Evolutionary conservation across 169 alveolate species (phyloP).

Genomic region (Plasmodium malariae): DNA sequence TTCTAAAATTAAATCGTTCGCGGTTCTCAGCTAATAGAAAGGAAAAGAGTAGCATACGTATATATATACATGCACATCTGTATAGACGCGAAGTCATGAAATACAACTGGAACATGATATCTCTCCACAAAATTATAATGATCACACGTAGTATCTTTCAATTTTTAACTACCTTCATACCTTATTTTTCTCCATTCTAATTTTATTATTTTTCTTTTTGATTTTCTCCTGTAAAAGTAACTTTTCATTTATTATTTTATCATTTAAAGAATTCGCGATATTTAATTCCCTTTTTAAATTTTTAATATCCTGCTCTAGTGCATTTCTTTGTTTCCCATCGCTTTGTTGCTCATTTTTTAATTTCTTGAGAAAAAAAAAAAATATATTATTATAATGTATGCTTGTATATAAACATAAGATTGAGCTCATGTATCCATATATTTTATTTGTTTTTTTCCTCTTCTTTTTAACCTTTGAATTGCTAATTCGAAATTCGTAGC

Average conservation of each 20-base stretch:
- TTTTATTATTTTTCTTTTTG: conserved; percentile 9
- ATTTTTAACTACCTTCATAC: conserved; percentile 12
- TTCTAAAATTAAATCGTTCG: conserved; percentile 27
- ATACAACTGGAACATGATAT: neutral
- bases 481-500: conserved; percentile 35
- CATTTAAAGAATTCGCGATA: conserved; percentile 27
- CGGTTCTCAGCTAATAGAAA: conserved; percentile 19
- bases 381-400: conserved; percentile 2
- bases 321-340: conserved; percentile 7
- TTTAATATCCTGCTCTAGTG: conserved; percentile 44
- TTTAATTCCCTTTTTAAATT: conserved; percentile 53
- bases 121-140: no score
- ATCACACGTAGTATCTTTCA: no score
- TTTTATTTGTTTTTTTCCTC: neutral
- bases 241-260: conserved; percentile 52
- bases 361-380: conserved; percentile 29
- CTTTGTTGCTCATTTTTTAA: conserved; percentile 24
- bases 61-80: neutral
- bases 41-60: neutral
- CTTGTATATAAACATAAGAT: no score
- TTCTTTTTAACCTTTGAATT: conserved; percentile 32
- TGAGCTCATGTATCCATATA: no score
- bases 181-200: conserved; percentile 23
- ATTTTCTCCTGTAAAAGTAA: conserved; percentile 24
- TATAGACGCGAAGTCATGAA: neutral